These are phyloP conservation scores for Globisporangium recalcitrans DNA, from an alignment of 352 stramenopile species.

Conservation along the genomic window DNA sequence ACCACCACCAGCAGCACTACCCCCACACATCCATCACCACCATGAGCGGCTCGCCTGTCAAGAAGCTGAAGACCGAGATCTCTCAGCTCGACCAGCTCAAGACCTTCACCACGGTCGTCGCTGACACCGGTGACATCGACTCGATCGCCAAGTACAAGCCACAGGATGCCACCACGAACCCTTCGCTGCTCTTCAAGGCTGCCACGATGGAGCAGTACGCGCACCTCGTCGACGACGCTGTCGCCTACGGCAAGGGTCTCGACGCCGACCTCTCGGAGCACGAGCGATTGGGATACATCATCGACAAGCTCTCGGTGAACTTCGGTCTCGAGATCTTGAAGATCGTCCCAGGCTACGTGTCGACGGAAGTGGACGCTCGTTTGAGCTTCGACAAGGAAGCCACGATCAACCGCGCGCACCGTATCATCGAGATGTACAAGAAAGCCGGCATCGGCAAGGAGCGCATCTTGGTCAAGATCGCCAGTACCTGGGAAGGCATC, in stretches of 20 bases:
- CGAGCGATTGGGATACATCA: slow-evolving; percentile 89
- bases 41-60: slow-evolving; percentile 60
- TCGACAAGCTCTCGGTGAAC: slow-evolving; percentile 98
- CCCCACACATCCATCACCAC: slow-evolving; percentile 9
- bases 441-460: slow-evolving; percentile 92
- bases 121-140: slow-evolving; percentile 95
- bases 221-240: slow-evolving; percentile 93
- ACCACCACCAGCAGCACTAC: neutral
- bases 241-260: slow-evolving; percentile 89
- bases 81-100: slow-evolving; percentile 94
- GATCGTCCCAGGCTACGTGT: slow-evolving; percentile 97
- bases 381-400: slow-evolving; percentile 95
- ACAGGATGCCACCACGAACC: slow-evolving; percentile 99
- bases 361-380: slow-evolving; percentile 97
- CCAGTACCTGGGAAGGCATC: slow-evolving; percentile 97
- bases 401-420: slow-evolving; percentile 89
- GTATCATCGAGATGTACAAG: slow-evolving; percentile 97
- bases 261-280: slow-evolving; percentile 59
- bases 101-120: slow-evolving; percentile 96
- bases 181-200: slow-evolving; percentile 98
- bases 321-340: slow-evolving; percentile 96
- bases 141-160: slow-evolving; percentile 91
- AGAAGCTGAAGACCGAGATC: slow-evolving; percentile 61
- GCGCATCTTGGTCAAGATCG: slow-evolving; percentile 98
- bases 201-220: slow-evolving; percentile 94